phyloP scores from a whole-genome alignment of 2,329 filamentous ascomycete genomes.

The Aspergillus oerlinghausenensis region DNA sequence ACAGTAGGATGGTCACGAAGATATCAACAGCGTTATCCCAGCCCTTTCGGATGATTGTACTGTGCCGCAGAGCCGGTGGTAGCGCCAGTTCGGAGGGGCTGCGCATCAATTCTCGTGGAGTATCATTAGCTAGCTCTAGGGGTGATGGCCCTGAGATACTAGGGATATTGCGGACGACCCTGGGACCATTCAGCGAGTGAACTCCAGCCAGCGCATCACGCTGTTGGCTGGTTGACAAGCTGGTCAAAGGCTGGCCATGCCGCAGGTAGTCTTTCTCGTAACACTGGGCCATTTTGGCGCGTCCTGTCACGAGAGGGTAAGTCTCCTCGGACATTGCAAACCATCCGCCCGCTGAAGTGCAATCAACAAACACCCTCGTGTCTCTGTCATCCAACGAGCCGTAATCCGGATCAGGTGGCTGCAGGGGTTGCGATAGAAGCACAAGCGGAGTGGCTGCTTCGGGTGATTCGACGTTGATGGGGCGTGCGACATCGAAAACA shows the following conservation, averaged over 20 bases:
- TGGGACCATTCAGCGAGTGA: constrained; percentile 55
- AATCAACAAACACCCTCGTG: constrained; percentile 76
- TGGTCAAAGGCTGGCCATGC: constrained; percentile 34
- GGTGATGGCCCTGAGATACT: constrained; percentile 42
- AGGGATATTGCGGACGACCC: constrained; percentile 37
- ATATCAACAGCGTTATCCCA: constrained; percentile 44
- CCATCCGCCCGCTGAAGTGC: constrained; percentile 82
- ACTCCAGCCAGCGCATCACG: constrained; percentile 65
- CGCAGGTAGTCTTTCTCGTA: constrained; percentile 50
- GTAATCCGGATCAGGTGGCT: constrained; percentile 49
- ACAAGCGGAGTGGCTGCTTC: constrained; percentile 66
- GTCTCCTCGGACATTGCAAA: constrained; percentile 84
- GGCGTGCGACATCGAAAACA: constrained; percentile 82
- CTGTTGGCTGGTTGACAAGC: constrained; percentile 44
- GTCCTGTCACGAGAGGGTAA: constrained; percentile 80
- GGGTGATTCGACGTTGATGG: constrained; percentile 59
- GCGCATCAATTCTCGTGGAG: constrained; percentile 33
- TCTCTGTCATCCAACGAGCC: constrained; percentile 48
- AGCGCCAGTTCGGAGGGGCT: constrained; percentile 35
- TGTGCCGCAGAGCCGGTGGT: constrained; percentile 37
- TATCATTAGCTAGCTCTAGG: constrained; percentile 33
- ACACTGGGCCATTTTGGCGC: constrained; percentile 54
- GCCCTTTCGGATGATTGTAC: constrained; percentile 43
- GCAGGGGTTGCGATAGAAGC: constrained; percentile 77
- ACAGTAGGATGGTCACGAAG: constrained; percentile 37